Evolutionary conservation across 2,329 filamentous ascomycete genomes (phyloP).

Genomic region (Aspergillus fumigatus): DNA sequence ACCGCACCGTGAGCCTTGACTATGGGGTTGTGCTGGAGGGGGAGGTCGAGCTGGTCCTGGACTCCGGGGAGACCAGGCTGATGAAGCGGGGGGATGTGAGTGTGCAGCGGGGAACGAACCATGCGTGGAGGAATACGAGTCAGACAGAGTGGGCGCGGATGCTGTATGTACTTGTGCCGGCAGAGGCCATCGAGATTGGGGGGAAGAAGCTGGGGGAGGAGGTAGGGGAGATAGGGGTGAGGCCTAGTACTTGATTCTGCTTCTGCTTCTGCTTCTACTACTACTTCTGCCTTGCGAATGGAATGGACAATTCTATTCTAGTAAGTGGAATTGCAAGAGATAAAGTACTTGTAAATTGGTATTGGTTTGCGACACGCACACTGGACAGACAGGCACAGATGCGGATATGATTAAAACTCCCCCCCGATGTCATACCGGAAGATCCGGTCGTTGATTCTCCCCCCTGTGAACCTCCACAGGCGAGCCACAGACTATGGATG

Average conservation of each 20-base stretch:
- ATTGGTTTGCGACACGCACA: neutral
- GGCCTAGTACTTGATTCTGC: slow-evolving; percentile 15
- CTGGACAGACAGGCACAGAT: neutral
- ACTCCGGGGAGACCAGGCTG: slow-evolving; percentile 43
- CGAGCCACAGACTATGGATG: slow-evolving; percentile 29
- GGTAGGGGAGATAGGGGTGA: slow-evolving; percentile 12
- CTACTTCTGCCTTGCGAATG: neutral
- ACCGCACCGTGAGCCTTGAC: slow-evolving; percentile 49
- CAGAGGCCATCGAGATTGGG: slow-evolving; percentile 8
- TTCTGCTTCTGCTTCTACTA: no score
- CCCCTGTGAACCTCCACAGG: slow-evolving; percentile 49
- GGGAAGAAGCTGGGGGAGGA: no score
- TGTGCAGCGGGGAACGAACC: slow-evolving; percentile 44
- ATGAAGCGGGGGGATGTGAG: slow-evolving; percentile 50
- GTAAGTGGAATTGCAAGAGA: no score
- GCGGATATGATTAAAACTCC: slow-evolving; percentile 30
- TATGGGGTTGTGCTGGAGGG: slow-evolving; percentile 52
- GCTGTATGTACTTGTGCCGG: slow-evolving; percentile 24
- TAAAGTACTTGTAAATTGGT: no score
- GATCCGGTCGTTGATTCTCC: slow-evolving; percentile 45
- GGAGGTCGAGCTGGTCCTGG: slow-evolving; percentile 46
- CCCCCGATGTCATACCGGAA: slow-evolving; percentile 53
- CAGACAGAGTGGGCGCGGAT: slow-evolving; percentile 21
- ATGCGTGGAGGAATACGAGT: slow-evolving; percentile 36
- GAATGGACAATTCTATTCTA: no score